Evolutionary conservation across 148 eudicot species (phyloP).

Genomic region (Diospyros lotus): DNA sequence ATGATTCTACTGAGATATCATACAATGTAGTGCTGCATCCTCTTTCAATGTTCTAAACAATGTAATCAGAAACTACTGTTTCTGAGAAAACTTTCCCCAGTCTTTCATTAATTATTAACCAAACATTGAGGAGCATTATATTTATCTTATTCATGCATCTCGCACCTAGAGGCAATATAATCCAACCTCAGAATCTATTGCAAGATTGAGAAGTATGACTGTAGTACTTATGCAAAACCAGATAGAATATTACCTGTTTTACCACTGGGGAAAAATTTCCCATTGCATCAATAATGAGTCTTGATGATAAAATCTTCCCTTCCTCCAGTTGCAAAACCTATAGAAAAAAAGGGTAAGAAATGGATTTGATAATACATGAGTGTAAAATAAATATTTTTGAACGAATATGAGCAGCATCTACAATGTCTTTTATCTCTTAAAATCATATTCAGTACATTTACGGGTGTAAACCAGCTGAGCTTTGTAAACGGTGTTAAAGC

Average conservation of each 20-base stretch:
- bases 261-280: constrained; percentile 96
- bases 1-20: constrained; percentile 1
- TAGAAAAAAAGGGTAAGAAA: neutral
- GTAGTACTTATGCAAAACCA: neutral
- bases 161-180: neutral
- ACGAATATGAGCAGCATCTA: no score
- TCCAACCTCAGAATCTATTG: neutral
- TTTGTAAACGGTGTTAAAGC: no score
- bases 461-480: no score
- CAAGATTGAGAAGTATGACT: neutral
- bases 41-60: neutral
- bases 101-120: neutral
- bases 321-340: constrained; percentile 75
- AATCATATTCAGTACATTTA: no score
- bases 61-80: neutral
- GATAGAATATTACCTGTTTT: constrained; percentile 60
- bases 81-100: neutral
- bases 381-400: no score
- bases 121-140: neutral
- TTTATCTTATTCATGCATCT: neutral
- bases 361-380: neutral
- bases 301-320: constrained; percentile 62
- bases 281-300: constrained; percentile 89
- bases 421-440: no score
- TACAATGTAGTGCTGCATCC: neutral